These are phyloP conservation scores for Dichotomopilus funicola DNA, from an alignment of 2,329 filamentous ascomycete species.

Conservation along the genomic window DNA sequence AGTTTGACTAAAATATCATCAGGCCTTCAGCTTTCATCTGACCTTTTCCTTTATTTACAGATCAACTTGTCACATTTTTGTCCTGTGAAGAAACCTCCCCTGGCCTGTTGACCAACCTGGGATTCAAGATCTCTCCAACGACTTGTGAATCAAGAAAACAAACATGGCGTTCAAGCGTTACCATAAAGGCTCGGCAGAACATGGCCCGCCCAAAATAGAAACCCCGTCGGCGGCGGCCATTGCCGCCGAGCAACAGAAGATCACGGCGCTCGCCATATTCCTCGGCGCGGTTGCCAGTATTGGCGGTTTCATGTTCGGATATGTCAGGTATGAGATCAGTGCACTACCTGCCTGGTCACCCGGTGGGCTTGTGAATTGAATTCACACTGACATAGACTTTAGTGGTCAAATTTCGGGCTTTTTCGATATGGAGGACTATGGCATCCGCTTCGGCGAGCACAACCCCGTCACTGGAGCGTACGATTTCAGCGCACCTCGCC, in stretches of 20 bases:
- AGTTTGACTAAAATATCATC: constrained; percentile 6
- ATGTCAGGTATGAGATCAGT: constrained; percentile 39
- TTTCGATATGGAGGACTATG: constrained; percentile 53
- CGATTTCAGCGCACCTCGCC: constrained; percentile 50
- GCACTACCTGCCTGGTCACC: background rate
- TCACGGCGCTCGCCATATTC: constrained; percentile 29
- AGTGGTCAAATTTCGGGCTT: constrained; percentile 57
- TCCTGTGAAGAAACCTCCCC: background rate
- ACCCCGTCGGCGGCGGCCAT: constrained; percentile 3
- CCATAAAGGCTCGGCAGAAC: constrained; percentile 1
- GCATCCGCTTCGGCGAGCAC: constrained; percentile 44
- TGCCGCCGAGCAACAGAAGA: constrained; percentile 15
- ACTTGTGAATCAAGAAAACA: background rate
- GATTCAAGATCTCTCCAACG: background rate
- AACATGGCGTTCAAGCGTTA: constrained; percentile 5
- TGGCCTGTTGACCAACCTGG: background rate
- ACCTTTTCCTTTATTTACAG: background rate
- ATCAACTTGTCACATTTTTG: background rate
- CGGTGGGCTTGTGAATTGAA: background rate
- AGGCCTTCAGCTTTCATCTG: background rate
- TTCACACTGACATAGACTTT: constrained; percentile 4
- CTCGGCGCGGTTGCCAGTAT: constrained; percentile 47
- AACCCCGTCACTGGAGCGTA: constrained; percentile 32
- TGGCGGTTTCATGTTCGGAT: constrained; percentile 53
- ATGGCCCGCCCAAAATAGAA: background rate